Conservation (phyloP, 768 basidiomycete genomes). For the Lyophyllum decastes region DNA sequence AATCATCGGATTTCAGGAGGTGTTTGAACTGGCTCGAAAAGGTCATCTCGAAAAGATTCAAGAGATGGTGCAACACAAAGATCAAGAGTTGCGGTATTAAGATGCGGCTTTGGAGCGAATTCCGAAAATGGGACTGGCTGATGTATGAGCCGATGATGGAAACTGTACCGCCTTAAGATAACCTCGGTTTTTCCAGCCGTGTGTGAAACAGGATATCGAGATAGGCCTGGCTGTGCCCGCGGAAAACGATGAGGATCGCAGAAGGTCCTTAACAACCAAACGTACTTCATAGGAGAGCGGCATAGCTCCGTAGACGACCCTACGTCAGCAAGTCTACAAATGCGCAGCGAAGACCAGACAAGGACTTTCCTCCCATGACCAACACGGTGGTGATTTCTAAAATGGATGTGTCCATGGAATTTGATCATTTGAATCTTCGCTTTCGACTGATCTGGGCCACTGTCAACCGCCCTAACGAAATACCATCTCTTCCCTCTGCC, state of each 20-base stretch:
- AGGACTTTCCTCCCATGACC: too few species aligned
- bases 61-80: neutral
- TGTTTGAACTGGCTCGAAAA: slow-evolving; percentile 11
- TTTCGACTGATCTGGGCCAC: slow-evolving; percentile 4
- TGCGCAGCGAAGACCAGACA: too few species aligned
- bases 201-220: slow-evolving; percentile 3
- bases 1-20: slow-evolving; percentile 15
- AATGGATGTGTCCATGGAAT: too few species aligned
- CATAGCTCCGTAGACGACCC: neutral
- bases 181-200: neutral
- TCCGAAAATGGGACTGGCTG: neutral
- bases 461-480: slow-evolving; percentile 52
- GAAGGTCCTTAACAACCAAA: slow-evolving; percentile 4
- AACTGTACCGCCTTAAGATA: neutral
- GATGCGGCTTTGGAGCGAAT: neutral
- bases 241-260: neutral
- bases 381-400: too few species aligned
- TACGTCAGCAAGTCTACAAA: neutral
- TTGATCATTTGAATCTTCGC: slow-evolving; percentile 16
- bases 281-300: neutral
- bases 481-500: slow-evolving; percentile 55
- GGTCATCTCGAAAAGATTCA: neutral
- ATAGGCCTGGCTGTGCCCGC: neutral
- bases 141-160: neutral
- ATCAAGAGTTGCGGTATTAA: neutral